Evolutionary conservation across 2,329 filamentous ascomycete species (phyloP), one percentile per base, ranked within the genome.

Genomic region (Diaporthe destruens): DNA sequence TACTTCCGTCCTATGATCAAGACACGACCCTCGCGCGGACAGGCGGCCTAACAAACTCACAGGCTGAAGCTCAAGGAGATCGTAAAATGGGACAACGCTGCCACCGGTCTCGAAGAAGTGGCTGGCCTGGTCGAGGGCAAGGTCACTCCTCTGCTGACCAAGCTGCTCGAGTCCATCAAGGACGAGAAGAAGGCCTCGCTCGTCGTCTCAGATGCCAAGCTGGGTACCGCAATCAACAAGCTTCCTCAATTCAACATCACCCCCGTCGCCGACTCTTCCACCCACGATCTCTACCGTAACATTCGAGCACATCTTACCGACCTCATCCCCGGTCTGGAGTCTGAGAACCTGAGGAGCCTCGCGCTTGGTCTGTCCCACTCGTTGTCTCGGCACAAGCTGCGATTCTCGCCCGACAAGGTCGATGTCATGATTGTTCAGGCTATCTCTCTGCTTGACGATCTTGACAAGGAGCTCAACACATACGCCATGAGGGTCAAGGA

Each of bases 401-500:
- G 98, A 88, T 99, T 99, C 86, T 98, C 94, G 11, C 93, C 96
- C 72, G 95, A 99, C 81, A 99, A 99, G 88, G 96, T 99, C 77
- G 96, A 99, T 82, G 96, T 96, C 67, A 99, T 99, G 96, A 98
- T 99, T 80, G 95, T 99, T 72, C 96, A 99, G 85, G 95, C 95
- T 72, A 96, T 99, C 81, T 92, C 93, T 76, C 90, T 98, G 67
- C 88, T 99, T 59, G 96, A 99, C 81, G 96, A 99, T 76, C 87
- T 99, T 75, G 96, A 99, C 87, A 99, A 99, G 88, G 96, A 99
- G 85, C 88, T 99, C 76, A 99, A 99, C 87, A 96, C 94, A 78
- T 98, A 98, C 81, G 96, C 96, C 76, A 99, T 99, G 96, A 90
- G 96, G 83, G 95, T 98, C 75, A 98, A 98, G 91, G 96, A 99